Evolutionary conservation across 495 filamentous ascomycete species (phyloP).

Genomic region (Rusavskia elegans): DNA sequence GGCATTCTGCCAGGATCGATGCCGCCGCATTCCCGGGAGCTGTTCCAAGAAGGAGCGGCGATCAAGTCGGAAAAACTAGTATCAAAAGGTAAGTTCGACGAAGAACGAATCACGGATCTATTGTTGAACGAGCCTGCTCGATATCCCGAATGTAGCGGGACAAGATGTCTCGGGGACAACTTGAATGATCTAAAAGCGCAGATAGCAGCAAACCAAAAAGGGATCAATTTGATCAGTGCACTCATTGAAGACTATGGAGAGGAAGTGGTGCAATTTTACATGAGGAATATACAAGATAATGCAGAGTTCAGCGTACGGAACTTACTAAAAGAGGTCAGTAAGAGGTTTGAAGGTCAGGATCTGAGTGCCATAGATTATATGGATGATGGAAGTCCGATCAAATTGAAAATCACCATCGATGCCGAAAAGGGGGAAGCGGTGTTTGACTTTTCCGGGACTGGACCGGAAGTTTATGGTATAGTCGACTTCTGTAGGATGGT

Average conservation of each 20-base stretch:
- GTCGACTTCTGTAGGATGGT: slow-evolving; percentile 1
- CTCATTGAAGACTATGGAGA: slow-evolving; percentile 85
- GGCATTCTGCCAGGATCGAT: slow-evolving; percentile 93
- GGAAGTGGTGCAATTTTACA: slow-evolving; percentile 87
- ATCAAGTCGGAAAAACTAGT: slow-evolving; percentile 93
- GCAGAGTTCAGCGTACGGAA: slow-evolving; percentile 74
- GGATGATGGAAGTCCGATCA: slow-evolving; percentile 86
- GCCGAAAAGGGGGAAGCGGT: slow-evolving; percentile 66
- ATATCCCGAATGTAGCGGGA: slow-evolving; percentile 77
- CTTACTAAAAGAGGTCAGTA: slow-evolving; percentile 65
- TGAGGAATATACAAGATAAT: slow-evolving; percentile 85
- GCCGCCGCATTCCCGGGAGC: slow-evolving; percentile 85
- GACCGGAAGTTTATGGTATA: slow-evolving; percentile 72
- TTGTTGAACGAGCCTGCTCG: slow-evolving; percentile 71
- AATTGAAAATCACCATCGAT: slow-evolving; percentile 72
- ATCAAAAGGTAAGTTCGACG: slow-evolving; percentile 76
- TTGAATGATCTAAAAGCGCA: slow-evolving; percentile 93
- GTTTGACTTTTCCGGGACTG: slow-evolving; percentile 85
- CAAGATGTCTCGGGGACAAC: slow-evolving; percentile 82
- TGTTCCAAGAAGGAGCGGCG: slow-evolving; percentile 87
- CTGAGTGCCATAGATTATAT: slow-evolving; percentile 68
- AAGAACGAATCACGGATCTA: slow-evolving; percentile 69
- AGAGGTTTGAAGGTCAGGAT: slow-evolving; percentile 60
- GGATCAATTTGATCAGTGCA: slow-evolving; percentile 72
- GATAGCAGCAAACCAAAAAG: slow-evolving; percentile 90